Conservation (phyloP, 345 rosid species). For the Hypericum perforatum region DNA sequence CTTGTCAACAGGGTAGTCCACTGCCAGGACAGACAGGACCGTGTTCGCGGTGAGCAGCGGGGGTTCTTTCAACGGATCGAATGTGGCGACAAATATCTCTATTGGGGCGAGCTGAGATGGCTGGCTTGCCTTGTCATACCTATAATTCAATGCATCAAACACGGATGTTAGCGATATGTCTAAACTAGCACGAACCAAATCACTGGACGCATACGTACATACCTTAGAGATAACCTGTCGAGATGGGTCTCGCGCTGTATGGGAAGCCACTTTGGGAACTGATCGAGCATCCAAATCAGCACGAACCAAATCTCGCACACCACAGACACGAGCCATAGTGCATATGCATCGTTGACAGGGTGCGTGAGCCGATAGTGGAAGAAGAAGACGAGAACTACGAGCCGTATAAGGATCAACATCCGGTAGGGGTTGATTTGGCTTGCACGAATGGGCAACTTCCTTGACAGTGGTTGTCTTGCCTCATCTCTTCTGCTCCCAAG, state of each 20-base stretch:
- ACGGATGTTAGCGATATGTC: no score
- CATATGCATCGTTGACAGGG: constrained; percentile 43
- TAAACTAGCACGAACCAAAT: no score
- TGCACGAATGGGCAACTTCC: constrained; percentile 36
- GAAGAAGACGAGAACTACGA: constrained; percentile 41
- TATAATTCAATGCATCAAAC: no score
- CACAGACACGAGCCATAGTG: constrained; percentile 50
- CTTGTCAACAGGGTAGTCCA: neutral
- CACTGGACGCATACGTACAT: neutral
- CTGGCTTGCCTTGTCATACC: neutral
- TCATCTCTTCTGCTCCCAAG: constrained; percentile 37
- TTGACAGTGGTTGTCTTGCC: constrained; percentile 45
- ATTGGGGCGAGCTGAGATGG: neutral
- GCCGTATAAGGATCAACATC: constrained; percentile 41
- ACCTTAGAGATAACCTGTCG: constrained; percentile 48
- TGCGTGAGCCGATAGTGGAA: constrained; percentile 41
- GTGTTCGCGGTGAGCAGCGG: constrained; percentile 1
- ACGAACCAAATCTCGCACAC: constrained; percentile 55
- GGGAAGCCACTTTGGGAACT: constrained; percentile 54
- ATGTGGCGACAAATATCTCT: neutral
- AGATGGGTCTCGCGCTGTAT: constrained; percentile 47
- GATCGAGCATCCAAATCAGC: constrained; percentile 52
- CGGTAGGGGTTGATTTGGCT: constrained; percentile 52
- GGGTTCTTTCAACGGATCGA: constrained; percentile 3
- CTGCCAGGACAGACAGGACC: neutral